Conservation (phyloP, 129 eudicot genomes). For the Helichrysum umbraculigerum region DNA sequence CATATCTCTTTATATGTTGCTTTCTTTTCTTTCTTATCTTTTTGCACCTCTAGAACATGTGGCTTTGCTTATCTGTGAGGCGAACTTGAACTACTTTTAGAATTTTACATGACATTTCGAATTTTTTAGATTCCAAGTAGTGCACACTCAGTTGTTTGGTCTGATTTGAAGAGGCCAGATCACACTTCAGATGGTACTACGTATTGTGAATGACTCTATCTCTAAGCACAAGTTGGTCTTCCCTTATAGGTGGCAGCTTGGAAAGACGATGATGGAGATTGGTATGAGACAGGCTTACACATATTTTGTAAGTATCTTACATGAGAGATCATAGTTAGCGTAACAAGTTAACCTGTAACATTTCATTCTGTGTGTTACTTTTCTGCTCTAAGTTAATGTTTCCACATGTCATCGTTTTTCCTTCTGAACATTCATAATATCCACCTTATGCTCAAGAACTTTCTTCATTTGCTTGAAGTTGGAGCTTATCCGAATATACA, state of each 20-base stretch:
- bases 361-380: background rate
- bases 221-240: constrained; percentile 4
- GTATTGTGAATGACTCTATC: background rate
- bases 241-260: constrained; percentile 84
- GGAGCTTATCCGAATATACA: constrained; percentile 98
- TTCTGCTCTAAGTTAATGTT: background rate
- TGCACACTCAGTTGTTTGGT: background rate
- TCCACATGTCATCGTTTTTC: background rate
- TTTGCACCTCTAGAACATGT: background rate
- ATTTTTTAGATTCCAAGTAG: background rate
- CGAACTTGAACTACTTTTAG: background rate
- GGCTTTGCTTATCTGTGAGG: background rate
- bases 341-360: background rate
- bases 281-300: constrained; percentile 98
- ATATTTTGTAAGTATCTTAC: constrained; percentile 76
- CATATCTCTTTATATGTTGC: background rate
- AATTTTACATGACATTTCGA: background rate
- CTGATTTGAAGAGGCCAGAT: background rate
- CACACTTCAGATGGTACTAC: background rate
- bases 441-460: constrained; percentile 19
- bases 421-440: background rate
- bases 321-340: background rate
- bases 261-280: constrained; percentile 98
- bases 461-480: constrained; percentile 51
- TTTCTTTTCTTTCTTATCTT: background rate